Conservation (phyloP, 805 yeast species). For the Ogataea corticis region DNA sequence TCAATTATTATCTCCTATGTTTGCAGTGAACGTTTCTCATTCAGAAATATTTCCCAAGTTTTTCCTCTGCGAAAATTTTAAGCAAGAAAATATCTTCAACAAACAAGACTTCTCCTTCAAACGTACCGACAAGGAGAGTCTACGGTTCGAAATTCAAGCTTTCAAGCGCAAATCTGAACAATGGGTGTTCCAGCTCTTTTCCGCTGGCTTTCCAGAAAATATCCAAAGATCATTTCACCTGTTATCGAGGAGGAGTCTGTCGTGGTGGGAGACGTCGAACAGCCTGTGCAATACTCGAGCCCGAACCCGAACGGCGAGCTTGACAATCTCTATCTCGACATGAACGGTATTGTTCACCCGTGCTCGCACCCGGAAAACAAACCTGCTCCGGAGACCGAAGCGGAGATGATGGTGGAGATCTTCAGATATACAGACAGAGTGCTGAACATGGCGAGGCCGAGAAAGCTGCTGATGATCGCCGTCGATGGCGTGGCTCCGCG, state of each 20-base stretch:
- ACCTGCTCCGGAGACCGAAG: conserved; percentile 95
- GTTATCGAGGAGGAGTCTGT: conserved; percentile 74
- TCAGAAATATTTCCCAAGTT: too few species aligned
- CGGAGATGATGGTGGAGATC: conserved; percentile 93
- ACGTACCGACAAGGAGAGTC: too few species aligned
- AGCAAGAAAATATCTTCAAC: too few species aligned
- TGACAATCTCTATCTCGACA: conserved; percentile 90
- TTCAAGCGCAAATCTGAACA: neutral
- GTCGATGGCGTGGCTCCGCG: conserved; percentile 99
- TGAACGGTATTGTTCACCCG: conserved; percentile 99
- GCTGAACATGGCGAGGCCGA: conserved; percentile 89
- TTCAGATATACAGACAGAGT: conserved; percentile 93
- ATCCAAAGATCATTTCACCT: conserved; percentile 91
- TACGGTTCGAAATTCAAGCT: too few species aligned
- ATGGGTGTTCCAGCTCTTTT: conserved; percentile 99
- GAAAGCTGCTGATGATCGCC: conserved; percentile 90
- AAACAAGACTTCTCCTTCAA: too few species aligned
- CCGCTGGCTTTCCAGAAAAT: conserved; percentile 91
- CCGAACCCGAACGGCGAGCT: conserved; percentile 95
- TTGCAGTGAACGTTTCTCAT: too few species aligned
- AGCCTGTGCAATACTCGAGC: conserved; percentile 66
- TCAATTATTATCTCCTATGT: too few species aligned
- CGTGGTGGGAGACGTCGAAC: conserved; percentile 56
- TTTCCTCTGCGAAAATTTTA: too few species aligned
- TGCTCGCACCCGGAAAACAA: conserved; percentile 97